Evolutionary conservation across 495 filamentous ascomycete species (phyloP), one percentile per base, ranked within the genome.

Genomic region (Trichoderma orchidacearum): DNA sequence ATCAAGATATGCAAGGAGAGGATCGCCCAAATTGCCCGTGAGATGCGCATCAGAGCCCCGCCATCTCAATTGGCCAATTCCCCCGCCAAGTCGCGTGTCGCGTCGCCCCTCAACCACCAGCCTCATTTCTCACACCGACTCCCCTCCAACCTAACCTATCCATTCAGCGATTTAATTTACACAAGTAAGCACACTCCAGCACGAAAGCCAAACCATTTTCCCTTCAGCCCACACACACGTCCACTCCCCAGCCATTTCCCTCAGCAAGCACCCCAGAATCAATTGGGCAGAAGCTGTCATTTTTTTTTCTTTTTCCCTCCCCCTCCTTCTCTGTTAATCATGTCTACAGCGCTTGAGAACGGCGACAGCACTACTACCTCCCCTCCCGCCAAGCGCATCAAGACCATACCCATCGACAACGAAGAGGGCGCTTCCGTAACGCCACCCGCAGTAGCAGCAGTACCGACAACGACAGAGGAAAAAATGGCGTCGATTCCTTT

Each of bases 291-390:
- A 29, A 25, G 12, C 45, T 29, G 3, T 29, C 45, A 5, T 1
- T 17, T 30, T 18, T 51, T 5, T 51, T 18, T 5, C 45, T 51
- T 21, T 51, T 1, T 15, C 25, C 45, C 18, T 28, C 50, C n/a
- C 27, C 21, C 7, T 28, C 3, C 27, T 6, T 30, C 27, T 11
- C 28, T 11, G 18, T 30, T 48, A 60, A 53, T 55, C 70, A 84
- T 84, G 81, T 82, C 80, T 64, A 70, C 75, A 67, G 69, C 70
- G 64, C 61, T 73, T 66, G 64, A 68, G 64, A 64, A 74, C 69
- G 41, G 21, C 41, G n/a, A n/a, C n/a, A n/a, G n/a, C n/a, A 57
- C 66, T 60, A 66, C 67, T 41, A 68, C 72, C 30, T 77, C 73
- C 8, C 75, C 73, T 8, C 72, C 72, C 5, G 67, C 75, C 5